Conservation (phyloP, 164 flowering plant genomes). For the Hamamelis virginiana region DNA sequence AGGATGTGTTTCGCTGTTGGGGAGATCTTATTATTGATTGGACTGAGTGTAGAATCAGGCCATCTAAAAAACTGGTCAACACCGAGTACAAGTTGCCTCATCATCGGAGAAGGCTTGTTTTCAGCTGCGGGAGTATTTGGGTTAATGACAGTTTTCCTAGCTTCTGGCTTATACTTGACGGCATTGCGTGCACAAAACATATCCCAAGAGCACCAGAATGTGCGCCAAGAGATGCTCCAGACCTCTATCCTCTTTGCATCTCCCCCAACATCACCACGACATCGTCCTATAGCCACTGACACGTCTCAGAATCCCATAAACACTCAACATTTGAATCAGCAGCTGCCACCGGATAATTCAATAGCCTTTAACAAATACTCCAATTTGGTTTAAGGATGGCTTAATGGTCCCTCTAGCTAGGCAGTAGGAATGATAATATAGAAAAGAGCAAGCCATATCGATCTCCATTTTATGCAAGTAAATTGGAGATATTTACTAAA, state of each 20-base stretch:
- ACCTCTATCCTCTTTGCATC: constrained; percentile 56
- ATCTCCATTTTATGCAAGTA: no score
- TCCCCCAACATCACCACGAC: constrained; percentile 53
- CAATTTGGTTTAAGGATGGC: constrained; percentile 10
- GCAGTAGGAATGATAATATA: no score
- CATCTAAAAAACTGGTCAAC: constrained; percentile 62
- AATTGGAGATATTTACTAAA: no score
- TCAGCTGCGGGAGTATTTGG: constrained; percentile 75
- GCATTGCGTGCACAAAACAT: constrained; percentile 53
- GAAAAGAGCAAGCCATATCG: no score
- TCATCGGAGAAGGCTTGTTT: constrained; percentile 58
- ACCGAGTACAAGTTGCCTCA: constrained; percentile 57
- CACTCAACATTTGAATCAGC: constrained; percentile 10
- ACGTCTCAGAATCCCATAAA: constrained; percentile 24
- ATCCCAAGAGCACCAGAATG: constrained; percentile 38
- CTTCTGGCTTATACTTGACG: constrained; percentile 64
- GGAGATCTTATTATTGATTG: constrained; percentile 71
- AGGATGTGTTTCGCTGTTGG: constrained; percentile 80
- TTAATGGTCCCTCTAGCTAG: no score
- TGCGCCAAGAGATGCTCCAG: constrained; percentile 50
- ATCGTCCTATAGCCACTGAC: constrained; percentile 13
- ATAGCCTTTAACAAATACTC: constrained; percentile 21
- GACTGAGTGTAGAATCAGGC: constrained; percentile 81
- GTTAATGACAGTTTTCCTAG: constrained; percentile 61
- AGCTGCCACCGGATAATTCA: constrained; percentile 6